phyloP scores from a whole-genome alignment of 106 monocot species.

The Cymbidium sinense region DNA sequence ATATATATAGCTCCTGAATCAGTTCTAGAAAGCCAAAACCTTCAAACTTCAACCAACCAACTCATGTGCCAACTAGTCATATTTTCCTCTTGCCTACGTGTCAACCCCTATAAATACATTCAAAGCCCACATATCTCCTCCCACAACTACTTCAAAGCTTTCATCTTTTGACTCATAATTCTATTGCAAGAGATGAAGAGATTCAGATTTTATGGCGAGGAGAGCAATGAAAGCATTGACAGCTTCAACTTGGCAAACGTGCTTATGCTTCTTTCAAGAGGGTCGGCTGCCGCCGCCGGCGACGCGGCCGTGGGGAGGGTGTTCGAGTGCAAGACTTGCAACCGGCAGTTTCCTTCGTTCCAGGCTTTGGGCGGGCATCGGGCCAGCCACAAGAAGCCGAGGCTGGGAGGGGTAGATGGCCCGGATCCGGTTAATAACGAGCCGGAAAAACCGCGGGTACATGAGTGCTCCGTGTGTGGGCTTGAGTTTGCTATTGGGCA shows the following conservation, averaged over 20 bases:
- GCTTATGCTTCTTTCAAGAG: conserved; percentile 2
- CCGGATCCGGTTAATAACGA: background rate
- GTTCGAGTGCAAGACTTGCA: conserved; percentile 68
- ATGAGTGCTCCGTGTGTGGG: conserved; percentile 37
- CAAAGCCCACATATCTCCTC: background rate
- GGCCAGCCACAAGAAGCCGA: conserved; percentile 63
- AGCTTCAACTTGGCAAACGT: background rate
- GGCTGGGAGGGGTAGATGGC: background rate
- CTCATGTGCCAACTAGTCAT: background rate
- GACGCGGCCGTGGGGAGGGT: conserved; percentile 3
- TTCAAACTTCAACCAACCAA: conserved; percentile 1
- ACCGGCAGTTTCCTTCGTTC: conserved; percentile 49
- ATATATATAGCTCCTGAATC: too few relatives aligned
- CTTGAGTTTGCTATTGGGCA: conserved; percentile 34
- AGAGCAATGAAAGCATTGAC: background rate
- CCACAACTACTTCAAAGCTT: background rate
- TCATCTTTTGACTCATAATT: background rate
- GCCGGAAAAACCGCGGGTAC: conserved; percentile 16
- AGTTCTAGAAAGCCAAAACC: conserved; percentile 1
- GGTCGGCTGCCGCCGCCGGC: background rate
- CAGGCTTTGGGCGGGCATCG: conserved; percentile 65
- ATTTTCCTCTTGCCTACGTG: background rate
- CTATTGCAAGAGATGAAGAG: conserved; percentile 1
- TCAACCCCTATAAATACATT: background rate
- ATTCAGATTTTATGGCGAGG: background rate